Evolutionary conservation across 2,329 filamentous ascomycete genomes (phyloP).

Genomic region (Exophiala sp.): DNA sequence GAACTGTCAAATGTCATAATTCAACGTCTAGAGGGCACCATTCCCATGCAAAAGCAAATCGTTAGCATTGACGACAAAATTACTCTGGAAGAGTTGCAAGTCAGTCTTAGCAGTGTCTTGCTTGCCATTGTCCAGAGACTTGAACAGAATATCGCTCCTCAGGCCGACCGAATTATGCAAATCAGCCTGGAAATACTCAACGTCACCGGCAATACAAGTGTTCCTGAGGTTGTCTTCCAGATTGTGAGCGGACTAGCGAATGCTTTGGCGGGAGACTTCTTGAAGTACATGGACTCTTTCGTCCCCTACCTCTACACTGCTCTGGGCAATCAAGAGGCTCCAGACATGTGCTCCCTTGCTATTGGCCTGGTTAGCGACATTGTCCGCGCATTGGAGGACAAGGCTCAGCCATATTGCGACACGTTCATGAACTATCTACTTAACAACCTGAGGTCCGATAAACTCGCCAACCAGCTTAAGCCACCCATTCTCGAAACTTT

Average conservation of each 20-base stretch:
- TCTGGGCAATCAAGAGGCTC: conserved; percentile 91
- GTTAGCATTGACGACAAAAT: conserved; percentile 97
- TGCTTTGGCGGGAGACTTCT: conserved; percentile 85
- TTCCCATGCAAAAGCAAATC: conserved; percentile 85
- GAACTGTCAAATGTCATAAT: conserved; percentile 83
- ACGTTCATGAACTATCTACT: conserved; percentile 97
- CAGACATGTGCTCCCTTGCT: conserved; percentile 90
- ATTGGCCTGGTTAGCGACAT: conserved; percentile 97
- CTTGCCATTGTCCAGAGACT: conserved; percentile 88
- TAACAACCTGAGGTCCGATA: conserved; percentile 82
- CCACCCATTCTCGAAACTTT: conserved; percentile 97
- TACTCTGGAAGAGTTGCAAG: conserved; percentile 96
- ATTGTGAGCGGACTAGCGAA: conserved; percentile 89
- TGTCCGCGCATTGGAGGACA: conserved; percentile 82
- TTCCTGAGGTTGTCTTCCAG: conserved; percentile 90
- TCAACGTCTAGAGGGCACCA: conserved; percentile 83
- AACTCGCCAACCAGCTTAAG: conserved; percentile 94
- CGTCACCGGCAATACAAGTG: conserved; percentile 79
- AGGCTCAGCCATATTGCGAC: conserved; percentile 92
- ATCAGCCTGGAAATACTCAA: conserved; percentile 76
- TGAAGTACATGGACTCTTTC: conserved; percentile 97
- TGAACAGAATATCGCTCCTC: conserved; percentile 84
- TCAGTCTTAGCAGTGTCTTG: conserved; percentile 85
- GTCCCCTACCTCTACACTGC: conserved; percentile 89
- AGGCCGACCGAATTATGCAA: conserved; percentile 92